Conservation (phyloP, 768 basidiomycete genomes). For the Termitomyces eurrhizus region DNA sequence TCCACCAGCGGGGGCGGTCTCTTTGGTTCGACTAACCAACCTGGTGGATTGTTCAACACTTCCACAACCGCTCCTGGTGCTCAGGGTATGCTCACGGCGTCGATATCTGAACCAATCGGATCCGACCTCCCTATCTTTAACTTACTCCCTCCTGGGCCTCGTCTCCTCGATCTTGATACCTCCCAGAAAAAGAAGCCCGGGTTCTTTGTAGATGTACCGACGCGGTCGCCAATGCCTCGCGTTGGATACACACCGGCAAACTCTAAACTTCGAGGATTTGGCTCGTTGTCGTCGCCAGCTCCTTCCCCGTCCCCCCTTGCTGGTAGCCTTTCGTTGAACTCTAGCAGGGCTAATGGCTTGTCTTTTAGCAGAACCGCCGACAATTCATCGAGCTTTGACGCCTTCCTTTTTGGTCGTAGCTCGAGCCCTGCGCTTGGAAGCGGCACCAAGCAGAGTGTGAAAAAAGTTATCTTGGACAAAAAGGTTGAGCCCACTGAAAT, state of each 20-base stretch:
- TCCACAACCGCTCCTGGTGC: slow-evolving; percentile 40
- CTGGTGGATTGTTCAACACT: slow-evolving; percentile 31
- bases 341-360: slow-evolving; percentile 54
- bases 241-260: slow-evolving; percentile 65
- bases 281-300: slow-evolving; percentile 39
- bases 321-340: slow-evolving; percentile 41
- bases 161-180: slow-evolving; percentile 54
- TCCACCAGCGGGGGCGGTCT: slow-evolving; percentile 36
- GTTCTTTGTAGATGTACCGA: slow-evolving; percentile 74
- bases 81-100: slow-evolving; percentile 70
- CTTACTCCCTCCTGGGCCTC: slow-evolving; percentile 71
- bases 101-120: slow-evolving; percentile 83
- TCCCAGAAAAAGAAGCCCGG: slow-evolving; percentile 71
- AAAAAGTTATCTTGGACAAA: slow-evolving; percentile 88
- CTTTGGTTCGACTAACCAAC: slow-evolving; percentile 37
- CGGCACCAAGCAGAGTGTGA: slow-evolving; percentile 76
- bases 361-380: slow-evolving; percentile 46
- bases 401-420: slow-evolving; percentile 58
- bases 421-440: slow-evolving; percentile 65
- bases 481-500: slow-evolving; percentile 73
- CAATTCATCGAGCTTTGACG: slow-evolving; percentile 50
- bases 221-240: slow-evolving; percentile 65
- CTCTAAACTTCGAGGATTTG: slow-evolving; percentile 73
- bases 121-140: slow-evolving; percentile 70
- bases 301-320: slow-evolving; percentile 33